Evolutionary conservation across 192 early-diverging fungal genomes (phyloP).

Genomic region (Linnemannia elongata): DNA sequence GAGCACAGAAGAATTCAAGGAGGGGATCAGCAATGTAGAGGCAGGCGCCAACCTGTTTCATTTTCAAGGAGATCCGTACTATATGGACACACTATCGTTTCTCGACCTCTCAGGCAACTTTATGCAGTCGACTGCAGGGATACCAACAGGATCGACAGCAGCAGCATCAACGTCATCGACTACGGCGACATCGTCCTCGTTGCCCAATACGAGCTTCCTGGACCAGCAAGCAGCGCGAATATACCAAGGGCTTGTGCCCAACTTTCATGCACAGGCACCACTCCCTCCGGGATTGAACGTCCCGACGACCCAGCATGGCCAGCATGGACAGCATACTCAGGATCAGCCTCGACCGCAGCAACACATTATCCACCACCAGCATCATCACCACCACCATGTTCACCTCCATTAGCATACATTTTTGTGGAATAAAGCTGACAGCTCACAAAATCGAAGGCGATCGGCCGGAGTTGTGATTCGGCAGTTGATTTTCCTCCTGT

Average conservation of each 20-base stretch:
- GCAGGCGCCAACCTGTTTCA: conserved; percentile 5
- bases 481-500: neutral
- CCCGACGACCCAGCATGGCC: neutral
- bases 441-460: neutral
- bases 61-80: conserved; percentile 28
- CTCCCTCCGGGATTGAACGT: neutral
- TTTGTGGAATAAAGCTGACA: neutral
- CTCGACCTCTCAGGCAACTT: conserved; percentile 29
- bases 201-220: conserved; percentile 33
- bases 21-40: neutral
- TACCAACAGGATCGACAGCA: neutral
- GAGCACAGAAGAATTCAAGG: conserved; percentile 1
- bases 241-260: conserved; percentile 14
- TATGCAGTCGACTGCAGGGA: neutral
- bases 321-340: neutral
- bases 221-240: conserved; percentile 24
- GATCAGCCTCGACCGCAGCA: conserved; percentile 17
- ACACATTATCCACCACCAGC: conserved; percentile 32
- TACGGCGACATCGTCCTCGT: conserved; percentile 20
- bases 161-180: neutral
- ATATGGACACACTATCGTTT: conserved; percentile 33
- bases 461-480: neutral
- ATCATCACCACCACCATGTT: conserved; percentile 28
- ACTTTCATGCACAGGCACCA: conserved; percentile 17
- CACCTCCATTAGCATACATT: conserved; percentile 30